Evolutionary conservation across 2,329 filamentous ascomycete genomes (phyloP).

Genomic region (Aspergillus sp.): DNA sequence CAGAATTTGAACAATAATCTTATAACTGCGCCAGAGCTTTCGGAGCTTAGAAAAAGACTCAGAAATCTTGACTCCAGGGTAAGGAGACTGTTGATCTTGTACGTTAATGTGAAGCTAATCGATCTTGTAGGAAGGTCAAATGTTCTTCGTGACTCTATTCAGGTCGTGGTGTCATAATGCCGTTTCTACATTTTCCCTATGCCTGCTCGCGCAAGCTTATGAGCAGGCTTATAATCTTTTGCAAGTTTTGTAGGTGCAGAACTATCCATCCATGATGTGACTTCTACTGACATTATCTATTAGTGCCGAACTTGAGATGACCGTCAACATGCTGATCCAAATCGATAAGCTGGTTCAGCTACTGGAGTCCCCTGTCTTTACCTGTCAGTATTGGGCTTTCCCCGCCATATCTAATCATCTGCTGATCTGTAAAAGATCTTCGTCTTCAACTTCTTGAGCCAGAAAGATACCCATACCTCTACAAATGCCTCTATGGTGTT

Average conservation of each 20-base stretch:
- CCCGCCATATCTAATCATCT: too few relatives aligned
- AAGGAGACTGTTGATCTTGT: constrained; percentile 6
- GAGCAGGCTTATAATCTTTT: constrained; percentile 95
- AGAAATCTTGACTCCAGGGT: constrained; percentile 85
- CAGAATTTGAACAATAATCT: constrained; percentile 99
- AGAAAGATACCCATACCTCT: constrained; percentile 88
- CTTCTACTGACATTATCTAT: constrained; percentile 18
- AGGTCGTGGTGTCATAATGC: constrained; percentile 98
- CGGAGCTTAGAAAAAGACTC: constrained; percentile 82
- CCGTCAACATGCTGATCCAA: constrained; percentile 96
- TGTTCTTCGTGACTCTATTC: constrained; percentile 90
- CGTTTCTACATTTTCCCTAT: constrained; percentile 94
- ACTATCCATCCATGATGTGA: too few relatives aligned
- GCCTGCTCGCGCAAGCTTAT: constrained; percentile 91
- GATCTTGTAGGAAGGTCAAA: constrained; percentile 71
- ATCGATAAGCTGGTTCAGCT: constrained; percentile 98
- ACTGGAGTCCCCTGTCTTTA: constrained; percentile 95
- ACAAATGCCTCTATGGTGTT: constrained; percentile 95
- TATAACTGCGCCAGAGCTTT: constrained; percentile 90
- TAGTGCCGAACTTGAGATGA: constrained; percentile 96
- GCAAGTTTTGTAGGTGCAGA: constrained; percentile 76
- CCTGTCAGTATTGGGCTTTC: constrained; percentile 57
- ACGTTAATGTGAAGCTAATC: constrained; percentile 12
- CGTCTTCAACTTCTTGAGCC: constrained; percentile 92
- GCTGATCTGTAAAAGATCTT: constrained; percentile 57